Evolutionary conservation across 202 grass and related monocot species (phyloP), one percentile per base, ranked within the genome.

Genomic region (Thinopyrum obtusiflorum): DNA sequence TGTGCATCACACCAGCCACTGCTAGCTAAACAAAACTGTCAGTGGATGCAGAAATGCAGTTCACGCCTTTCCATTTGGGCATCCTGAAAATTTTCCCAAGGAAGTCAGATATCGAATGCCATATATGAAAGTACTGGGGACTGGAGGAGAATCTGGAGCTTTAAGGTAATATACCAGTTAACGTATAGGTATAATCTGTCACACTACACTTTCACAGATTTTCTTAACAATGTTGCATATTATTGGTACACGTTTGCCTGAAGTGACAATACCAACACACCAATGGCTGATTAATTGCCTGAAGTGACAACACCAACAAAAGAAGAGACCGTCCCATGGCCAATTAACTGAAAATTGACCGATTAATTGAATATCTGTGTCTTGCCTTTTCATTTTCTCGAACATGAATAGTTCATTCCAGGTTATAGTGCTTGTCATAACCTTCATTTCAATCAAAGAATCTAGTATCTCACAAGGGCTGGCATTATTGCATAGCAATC

Each of bases 401-500:
- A 77, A 64, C 55, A 81, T 84, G 81, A 60, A 67, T 33, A 75
- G 17, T 75, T 23, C 68, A 61, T 62, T 37, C 27, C 28, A 42
- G 79, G 33, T 80, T 71, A 80, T 65, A 79, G 37, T 76, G 32
- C 51, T 40, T 4, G 29, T 13, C 69, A 42, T 76, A 80, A 63
- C 64, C 77, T 91, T 71, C 63, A 70, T 57, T 85, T 24, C 77
- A 21, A 31, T 15, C 55, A 64, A 84, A 68, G 33, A 71, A 79
- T 80, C 90, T 94, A 95, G 79, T 95, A 94, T 67, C 92, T 98
- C 78, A 98, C 88, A 61, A 98, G 90, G 31, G 90, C 93, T 67
- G 93, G 96, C 85, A 95, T 92, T 49, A 89, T 86, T 65, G 86
- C 79, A 88, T 98, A 98, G 85, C 92, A 89, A 57, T 98, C 96